phyloP scores from a whole-genome alignment of 2,329 filamentous ascomycete genomes.

The Sporothrix pseudoabietina region DNA sequence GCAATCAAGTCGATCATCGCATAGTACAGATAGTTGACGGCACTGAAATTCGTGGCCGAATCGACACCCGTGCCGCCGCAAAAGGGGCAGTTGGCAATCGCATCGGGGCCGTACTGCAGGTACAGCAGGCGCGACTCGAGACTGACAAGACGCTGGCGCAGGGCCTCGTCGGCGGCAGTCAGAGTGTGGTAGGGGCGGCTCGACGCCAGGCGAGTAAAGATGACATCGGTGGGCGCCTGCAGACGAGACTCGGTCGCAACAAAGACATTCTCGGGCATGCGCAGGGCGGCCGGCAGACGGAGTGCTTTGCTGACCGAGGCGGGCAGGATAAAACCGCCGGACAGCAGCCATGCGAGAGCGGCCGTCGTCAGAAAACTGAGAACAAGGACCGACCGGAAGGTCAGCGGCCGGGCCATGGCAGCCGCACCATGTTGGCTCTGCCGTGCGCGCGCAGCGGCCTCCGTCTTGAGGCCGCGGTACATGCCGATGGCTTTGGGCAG shows the following conservation, averaged over 20 bases:
- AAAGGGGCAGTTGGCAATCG: constrained; percentile 76
- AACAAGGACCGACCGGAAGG: constrained; percentile 62
- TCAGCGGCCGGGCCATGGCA: constrained; percentile 51
- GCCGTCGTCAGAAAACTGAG: constrained; percentile 53
- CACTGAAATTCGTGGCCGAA: constrained; percentile 59
- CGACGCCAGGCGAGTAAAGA: constrained; percentile 73
- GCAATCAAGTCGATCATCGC: constrained; percentile 70
- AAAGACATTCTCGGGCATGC: constrained; percentile 79
- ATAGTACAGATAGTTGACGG: constrained; percentile 75
- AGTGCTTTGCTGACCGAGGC: constrained; percentile 51
- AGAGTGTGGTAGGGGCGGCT: constrained; percentile 54
- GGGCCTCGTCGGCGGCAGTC: constrained; percentile 61
- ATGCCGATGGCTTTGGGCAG: constrained; percentile 66
- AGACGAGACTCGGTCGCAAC: constrained; percentile 74
- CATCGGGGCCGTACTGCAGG: constrained; percentile 75
- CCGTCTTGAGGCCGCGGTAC: constrained; percentile 59
- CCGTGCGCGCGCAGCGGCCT: constrained; percentile 48
- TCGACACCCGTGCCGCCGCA: constrained; percentile 52
- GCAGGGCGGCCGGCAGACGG: constrained; percentile 62
- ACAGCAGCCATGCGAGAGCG: constrained; percentile 30
- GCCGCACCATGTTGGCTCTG: constrained; percentile 45
- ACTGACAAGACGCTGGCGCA: constrained; percentile 69
- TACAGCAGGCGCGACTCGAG: constrained; percentile 77
- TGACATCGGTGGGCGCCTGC: constrained; percentile 78
- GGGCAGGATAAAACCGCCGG: constrained; percentile 24